A percentile compares a stretch with the other conserved stretches of the same genome.
Conservation (phyloP, 805 yeast genomes). For the Lipomyces spencermartinsiae region DNA sequence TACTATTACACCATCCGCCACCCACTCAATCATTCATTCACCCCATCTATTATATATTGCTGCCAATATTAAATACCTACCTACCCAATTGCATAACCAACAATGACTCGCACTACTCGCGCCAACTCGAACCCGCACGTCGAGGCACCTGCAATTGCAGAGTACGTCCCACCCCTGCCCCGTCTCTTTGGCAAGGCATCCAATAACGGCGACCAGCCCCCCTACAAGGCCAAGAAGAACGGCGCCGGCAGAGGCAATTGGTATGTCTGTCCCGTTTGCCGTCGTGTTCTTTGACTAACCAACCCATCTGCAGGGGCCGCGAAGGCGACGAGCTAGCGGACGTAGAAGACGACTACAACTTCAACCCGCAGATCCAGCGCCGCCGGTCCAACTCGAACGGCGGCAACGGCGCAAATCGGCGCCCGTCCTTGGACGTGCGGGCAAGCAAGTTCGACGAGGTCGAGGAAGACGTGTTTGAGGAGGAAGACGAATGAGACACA, state of each 20-base stretch:
- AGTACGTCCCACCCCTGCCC: constrained; percentile 23
- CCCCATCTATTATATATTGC: not conserved
- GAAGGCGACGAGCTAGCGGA: constrained; percentile 42
- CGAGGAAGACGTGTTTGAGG: constrained; percentile 39
- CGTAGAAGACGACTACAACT: constrained; percentile 38
- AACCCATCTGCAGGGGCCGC: constrained; percentile 33
- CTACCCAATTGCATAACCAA: not conserved
- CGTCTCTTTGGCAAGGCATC: constrained; percentile 40
- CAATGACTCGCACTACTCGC: constrained; percentile 36
- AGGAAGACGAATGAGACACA: constrained; percentile 18
- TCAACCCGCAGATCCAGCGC: constrained; percentile 36
- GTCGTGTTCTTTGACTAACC: not conserved
- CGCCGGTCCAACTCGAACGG: constrained; percentile 42
- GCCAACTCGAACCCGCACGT: constrained; percentile 26
- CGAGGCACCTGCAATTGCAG: constrained; percentile 7
- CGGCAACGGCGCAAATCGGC: constrained; percentile 27
- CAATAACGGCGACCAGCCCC: constrained; percentile 19
- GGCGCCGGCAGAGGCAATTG: constrained; percentile 43
- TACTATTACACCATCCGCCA: not conserved
- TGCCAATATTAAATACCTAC: not conserved
- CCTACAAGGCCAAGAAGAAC: constrained; percentile 38
- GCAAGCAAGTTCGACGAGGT: constrained; percentile 24
- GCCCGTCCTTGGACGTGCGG: constrained; percentile 32
- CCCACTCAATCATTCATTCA: not conserved
- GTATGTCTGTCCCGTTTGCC: constrained; percentile 23